These are phyloP conservation scores for Euphorbia pulcherrima DNA, from an alignment of 345 rosid species.

Conservation along the genomic window DNA sequence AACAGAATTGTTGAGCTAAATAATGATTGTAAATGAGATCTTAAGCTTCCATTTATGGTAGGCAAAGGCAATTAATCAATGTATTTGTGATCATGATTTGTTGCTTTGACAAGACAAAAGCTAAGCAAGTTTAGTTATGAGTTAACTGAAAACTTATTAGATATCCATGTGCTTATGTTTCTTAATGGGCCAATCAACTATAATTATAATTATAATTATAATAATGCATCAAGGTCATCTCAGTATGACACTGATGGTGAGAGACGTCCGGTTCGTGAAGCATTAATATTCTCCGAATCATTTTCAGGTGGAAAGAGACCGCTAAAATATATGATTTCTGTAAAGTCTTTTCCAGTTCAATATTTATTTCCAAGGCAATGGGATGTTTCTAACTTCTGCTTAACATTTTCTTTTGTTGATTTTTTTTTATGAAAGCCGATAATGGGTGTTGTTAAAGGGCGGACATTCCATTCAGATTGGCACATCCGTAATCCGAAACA, in stretches of 20 bases:
- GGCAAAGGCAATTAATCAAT: slow-evolving; percentile 16
- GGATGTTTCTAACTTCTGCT: too few relatives aligned
- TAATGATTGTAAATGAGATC: slow-evolving; percentile 34
- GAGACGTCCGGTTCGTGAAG: too few relatives aligned
- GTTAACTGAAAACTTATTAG: slow-evolving; percentile 29
- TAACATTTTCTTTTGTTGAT: too few relatives aligned
- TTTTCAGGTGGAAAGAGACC: too few relatives aligned
- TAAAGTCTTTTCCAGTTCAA: too few relatives aligned
- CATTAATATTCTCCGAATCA: too few relatives aligned
- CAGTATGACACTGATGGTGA: slow-evolving; percentile 4
- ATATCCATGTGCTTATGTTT: slow-evolving; percentile 44
- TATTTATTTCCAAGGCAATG: too few relatives aligned
- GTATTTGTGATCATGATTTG: slow-evolving; percentile 20
- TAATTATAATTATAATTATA: not conserved
- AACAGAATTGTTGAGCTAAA: not conserved
- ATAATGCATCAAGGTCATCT: slow-evolving; percentile 20
- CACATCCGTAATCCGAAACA: too few relatives aligned
- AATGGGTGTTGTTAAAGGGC: too few relatives aligned
- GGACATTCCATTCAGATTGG: too few relatives aligned
- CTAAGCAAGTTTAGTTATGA: slow-evolving; percentile 21
- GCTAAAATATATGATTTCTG: too few relatives aligned
- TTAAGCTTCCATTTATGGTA: slow-evolving; percentile 37
- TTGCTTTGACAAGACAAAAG: slow-evolving; percentile 33
- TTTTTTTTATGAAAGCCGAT: too few relatives aligned
- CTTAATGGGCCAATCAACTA: slow-evolving; percentile 34